These are phyloP conservation scores for Aspergillus bombycis DNA, from an alignment of 2,329 filamentous ascomycete genomes.

Conservation along the genomic window DNA sequence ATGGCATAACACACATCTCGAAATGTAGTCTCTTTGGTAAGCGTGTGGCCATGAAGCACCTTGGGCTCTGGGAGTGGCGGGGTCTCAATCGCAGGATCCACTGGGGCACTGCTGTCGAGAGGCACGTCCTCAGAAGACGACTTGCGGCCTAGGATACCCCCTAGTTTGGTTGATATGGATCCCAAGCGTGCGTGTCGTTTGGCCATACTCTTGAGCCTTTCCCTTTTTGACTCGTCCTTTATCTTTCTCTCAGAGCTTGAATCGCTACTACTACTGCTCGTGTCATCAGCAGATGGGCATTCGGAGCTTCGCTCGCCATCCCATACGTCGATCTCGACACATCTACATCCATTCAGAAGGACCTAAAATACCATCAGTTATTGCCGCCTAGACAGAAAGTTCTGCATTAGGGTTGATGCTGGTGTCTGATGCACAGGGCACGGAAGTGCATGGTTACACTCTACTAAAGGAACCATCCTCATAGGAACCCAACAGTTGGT, in stretches of 20 bases:
- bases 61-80: slow-evolving; percentile 66
- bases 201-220: not conserved
- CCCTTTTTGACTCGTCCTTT: slow-evolving; percentile 26
- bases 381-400: not conserved
- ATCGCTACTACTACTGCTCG: slow-evolving; percentile 35
- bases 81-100: slow-evolving; percentile 8
- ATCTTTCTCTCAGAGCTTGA: slow-evolving; percentile 29
- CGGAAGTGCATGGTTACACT: slow-evolving; percentile 1
- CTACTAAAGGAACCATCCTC: not conserved
- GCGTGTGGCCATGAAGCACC: slow-evolving; percentile 83
- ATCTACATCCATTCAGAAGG: slow-evolving; percentile 77
- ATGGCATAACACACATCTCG: slow-evolving; percentile 83
- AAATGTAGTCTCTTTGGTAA: slow-evolving; percentile 85
- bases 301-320: slow-evolving; percentile 64
- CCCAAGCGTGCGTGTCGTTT: slow-evolving; percentile 14
- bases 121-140: slow-evolving; percentile 10
- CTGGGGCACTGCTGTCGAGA: not conserved
- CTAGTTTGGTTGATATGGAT: slow-evolving; percentile 27
- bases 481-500: not conserved
- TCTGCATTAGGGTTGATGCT: not conserved
- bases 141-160: slow-evolving; percentile 26
- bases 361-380: slow-evolving; percentile 52
- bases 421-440: not conserved
- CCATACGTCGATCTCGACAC: slow-evolving; percentile 95
- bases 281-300: slow-evolving; percentile 31